Evolutionary conservation across 148 eudicot species (phyloP).

Genomic region (Drosera capensis): DNA sequence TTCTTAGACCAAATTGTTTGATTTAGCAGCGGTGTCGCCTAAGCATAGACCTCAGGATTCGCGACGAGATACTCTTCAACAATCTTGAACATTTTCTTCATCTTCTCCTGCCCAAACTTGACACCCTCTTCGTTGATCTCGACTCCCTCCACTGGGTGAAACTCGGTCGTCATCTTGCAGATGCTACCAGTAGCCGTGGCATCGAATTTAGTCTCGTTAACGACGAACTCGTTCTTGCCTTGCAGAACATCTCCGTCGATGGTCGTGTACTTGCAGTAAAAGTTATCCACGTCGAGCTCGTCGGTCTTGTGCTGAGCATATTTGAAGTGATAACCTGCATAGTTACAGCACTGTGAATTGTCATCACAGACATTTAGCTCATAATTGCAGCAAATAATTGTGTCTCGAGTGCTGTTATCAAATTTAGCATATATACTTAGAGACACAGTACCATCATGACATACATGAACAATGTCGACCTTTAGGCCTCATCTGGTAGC

Average conservation of each 20-base stretch:
- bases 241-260: background rate
- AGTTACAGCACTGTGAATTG: no score
- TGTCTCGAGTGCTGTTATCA: no score
- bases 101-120: background rate
- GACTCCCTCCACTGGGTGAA: background rate
- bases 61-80: background rate
- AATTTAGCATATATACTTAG: no score
- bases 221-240: background rate
- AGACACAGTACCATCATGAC: no score
- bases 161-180: background rate
- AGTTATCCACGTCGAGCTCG: background rate
- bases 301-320: background rate
- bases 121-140: background rate
- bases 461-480: no score
- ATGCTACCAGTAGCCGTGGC: background rate
- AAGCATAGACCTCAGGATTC: no score
- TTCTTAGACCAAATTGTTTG: no score
- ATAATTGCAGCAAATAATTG: background rate
- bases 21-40: no score
- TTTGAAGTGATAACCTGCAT: background rate
- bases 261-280: background rate
- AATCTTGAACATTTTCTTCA: background rate
- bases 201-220: background rate
- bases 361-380: no score
- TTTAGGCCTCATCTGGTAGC: no score